These are phyloP conservation scores for Kwoniella dejecticola DNA, from an alignment of 768 basidiomycete genomes.

Conservation along the genomic window DNA sequence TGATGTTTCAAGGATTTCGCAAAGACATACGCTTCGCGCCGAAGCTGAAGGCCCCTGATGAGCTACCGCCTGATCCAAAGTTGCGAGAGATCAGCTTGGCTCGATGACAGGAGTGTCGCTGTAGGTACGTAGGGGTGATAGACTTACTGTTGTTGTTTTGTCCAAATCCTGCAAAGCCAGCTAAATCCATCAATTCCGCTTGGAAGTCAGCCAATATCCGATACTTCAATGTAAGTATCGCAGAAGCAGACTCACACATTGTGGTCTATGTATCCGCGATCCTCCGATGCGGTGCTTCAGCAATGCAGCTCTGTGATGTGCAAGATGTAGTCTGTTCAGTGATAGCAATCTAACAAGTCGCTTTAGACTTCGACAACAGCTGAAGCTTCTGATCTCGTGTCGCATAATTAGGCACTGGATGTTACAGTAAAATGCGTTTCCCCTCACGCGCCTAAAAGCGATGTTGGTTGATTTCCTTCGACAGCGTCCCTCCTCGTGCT, in stretches of 20 bases:
- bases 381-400: neutral
- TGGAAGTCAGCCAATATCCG: constrained; percentile 1
- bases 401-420: neutral
- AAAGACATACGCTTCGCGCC: constrained; percentile 27
- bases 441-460: too few species aligned
- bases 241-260: constrained; percentile 8
- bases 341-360: too few species aligned
- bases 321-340: too few species aligned
- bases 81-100: too few species aligned
- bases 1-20: neutral
- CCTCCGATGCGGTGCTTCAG: too few species aligned
- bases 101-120: too few species aligned
- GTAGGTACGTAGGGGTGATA: too few species aligned
- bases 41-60: constrained; percentile 29
- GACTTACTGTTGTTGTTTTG: constrained; percentile 37
- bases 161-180: constrained; percentile 45
- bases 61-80: constrained; percentile 6
- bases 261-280: neutral
- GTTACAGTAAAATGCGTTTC: neutral
- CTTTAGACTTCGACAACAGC: neutral
- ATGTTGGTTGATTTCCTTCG: too few species aligned
- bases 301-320: too few species aligned
- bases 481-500: too few species aligned
- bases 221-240: neutral
- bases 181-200: too few species aligned